phyloP scores from a whole-genome alignment of 768 basidiomycete species.

The Tremella mesenterica region DNA sequence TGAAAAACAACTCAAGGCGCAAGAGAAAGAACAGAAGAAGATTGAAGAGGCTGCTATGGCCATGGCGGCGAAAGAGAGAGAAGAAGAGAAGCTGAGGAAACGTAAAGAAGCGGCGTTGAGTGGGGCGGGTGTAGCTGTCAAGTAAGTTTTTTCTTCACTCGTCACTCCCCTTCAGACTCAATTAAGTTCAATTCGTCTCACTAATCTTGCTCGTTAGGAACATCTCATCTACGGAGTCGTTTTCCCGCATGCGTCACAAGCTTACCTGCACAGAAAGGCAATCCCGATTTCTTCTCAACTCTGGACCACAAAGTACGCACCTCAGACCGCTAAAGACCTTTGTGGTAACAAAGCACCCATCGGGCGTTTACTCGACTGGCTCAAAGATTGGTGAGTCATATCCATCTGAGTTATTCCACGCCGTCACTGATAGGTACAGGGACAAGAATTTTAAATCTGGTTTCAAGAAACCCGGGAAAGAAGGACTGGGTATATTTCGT shows the following conservation, averaged over 20 bases:
- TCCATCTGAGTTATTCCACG: slow-evolving; percentile 1
- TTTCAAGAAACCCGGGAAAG: slow-evolving; percentile 93
- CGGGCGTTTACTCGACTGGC: slow-evolving; percentile 80
- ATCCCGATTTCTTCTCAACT: slow-evolving; percentile 53
- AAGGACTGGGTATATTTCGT: slow-evolving; percentile 72
- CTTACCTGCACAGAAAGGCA: slow-evolving; percentile 38
- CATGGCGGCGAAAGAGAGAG: slow-evolving; percentile 58
- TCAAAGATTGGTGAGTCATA: slow-evolving; percentile 68
- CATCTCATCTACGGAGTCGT: no score
- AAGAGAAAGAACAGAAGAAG: slow-evolving; percentile 47
- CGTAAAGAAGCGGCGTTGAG: slow-evolving; percentile 35
- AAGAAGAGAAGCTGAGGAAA: slow-evolving; percentile 50
- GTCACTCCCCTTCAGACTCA: no score
- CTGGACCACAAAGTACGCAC: slow-evolving; percentile 95
- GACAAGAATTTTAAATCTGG: slow-evolving; percentile 58
- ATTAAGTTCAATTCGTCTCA: background rate
- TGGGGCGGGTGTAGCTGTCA: slow-evolving; percentile 34
- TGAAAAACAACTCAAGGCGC: slow-evolving; percentile 65
- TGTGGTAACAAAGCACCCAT: slow-evolving; percentile 91
- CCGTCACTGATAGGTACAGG: slow-evolving; percentile 49
- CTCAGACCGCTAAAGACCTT: slow-evolving; percentile 73
- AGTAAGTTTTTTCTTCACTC: slow-evolving; percentile 39
- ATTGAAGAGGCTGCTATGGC: slow-evolving; percentile 57
- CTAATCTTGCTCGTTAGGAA: slow-evolving; percentile 1
- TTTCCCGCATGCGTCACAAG: no score